A percentile compares a stretch with the other conserved stretches of the same genome.
Evolutionary conservation across 2,329 filamentous ascomycete species (phyloP).

Genomic region (Aureobasidium sp.): DNA sequence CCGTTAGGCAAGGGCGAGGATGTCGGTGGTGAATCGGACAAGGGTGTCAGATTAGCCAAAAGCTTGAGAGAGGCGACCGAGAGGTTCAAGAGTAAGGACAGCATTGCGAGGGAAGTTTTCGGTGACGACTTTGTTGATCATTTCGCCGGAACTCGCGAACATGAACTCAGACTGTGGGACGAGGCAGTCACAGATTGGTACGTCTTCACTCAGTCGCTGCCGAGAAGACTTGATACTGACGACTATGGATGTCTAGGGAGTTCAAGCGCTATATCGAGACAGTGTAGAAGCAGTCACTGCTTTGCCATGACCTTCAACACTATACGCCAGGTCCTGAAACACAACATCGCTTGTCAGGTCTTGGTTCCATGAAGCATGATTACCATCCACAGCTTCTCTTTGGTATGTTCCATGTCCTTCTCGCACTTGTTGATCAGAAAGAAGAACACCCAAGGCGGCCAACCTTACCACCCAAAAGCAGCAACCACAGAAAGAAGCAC

Average conservation of each 20-base stretch:
- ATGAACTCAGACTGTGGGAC: conserved; percentile 85
- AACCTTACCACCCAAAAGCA: not conserved
- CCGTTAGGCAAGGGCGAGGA: conserved; percentile 80
- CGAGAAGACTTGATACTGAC: not conserved
- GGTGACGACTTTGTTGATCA: conserved; percentile 95
- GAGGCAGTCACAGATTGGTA: conserved; percentile 96
- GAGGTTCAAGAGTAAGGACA: conserved; percentile 66
- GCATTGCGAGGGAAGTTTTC: conserved; percentile 86
- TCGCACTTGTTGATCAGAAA: not conserved
- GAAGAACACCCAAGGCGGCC: not conserved
- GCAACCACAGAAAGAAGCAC: not conserved
- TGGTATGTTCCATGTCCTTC: not conserved
- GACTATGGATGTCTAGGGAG: conserved; percentile 22
- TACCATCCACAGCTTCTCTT: not conserved
- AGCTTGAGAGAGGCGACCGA: conserved; percentile 75
- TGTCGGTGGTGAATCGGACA: conserved; percentile 61
- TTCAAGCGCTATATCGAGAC: conserved; percentile 32
- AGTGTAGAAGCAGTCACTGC: conserved; percentile 18
- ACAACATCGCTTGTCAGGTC: not conserved
- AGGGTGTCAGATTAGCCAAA: conserved; percentile 72
- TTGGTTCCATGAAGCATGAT: not conserved
- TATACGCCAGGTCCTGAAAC: not conserved
- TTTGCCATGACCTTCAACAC: not conserved
- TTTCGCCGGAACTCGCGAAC: conserved; percentile 82
- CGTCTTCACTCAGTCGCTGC: conserved; percentile 32